Conservation (phyloP, 345 rosid genomes). For the Syzygium oleosum region DNA sequence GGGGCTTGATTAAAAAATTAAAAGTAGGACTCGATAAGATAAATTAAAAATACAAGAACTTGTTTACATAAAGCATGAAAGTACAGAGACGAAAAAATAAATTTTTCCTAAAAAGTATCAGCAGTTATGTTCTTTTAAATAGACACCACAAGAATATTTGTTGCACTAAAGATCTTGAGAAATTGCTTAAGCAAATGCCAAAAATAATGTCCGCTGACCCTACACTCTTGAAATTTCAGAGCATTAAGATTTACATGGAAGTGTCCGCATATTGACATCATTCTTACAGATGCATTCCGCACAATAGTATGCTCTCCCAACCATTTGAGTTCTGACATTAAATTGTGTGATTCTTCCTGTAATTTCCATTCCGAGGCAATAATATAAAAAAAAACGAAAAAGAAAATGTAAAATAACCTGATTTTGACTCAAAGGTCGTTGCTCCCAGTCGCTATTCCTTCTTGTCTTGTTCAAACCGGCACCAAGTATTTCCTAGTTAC, state of each 20-base stretch:
- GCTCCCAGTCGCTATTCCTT: slow-evolving; percentile 87
- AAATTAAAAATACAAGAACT: too few relatives aligned
- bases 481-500: slow-evolving; percentile 72
- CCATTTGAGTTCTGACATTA: neutral
- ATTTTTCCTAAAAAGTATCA: neutral
- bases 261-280: neutral
- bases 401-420: slow-evolving; percentile 31
- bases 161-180: neutral
- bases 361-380: neutral
- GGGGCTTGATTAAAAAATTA: too few relatives aligned
- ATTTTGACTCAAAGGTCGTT: slow-evolving; percentile 64
- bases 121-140: neutral
- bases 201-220: neutral
- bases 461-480: slow-evolving; percentile 85
- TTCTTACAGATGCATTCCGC: neutral
- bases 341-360: neutral
- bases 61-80: too few relatives aligned
- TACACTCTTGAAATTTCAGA: neutral
- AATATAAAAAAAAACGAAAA: neutral
- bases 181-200: neutral
- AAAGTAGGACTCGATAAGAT: too few relatives aligned
- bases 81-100: neutral
- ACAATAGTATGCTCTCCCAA: neutral
- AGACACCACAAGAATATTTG: neutral
- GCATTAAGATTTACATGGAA: neutral